Evolutionary conservation across 2,329 filamentous ascomycete species (phyloP).

Genomic region (Didymella pinodella): DNA sequence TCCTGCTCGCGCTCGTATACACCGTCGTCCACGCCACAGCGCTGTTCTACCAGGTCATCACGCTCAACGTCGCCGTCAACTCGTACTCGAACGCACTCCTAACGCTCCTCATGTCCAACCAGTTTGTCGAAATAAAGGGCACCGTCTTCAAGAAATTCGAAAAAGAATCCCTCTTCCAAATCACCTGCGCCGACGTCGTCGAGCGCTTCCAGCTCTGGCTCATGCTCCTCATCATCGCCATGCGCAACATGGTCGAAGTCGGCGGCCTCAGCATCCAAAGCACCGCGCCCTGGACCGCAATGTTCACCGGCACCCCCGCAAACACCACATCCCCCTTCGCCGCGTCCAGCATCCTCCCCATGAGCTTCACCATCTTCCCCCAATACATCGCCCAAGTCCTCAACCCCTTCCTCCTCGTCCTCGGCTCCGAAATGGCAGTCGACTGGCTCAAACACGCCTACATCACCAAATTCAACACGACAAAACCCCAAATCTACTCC

Average conservation of each 20-base stretch:
- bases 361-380: constrained; percentile 89
- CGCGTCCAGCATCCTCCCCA: constrained; percentile 79
- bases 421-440: constrained; percentile 95
- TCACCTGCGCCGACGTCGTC: constrained; percentile 95
- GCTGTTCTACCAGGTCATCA: constrained; percentile 97
- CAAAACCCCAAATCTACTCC: constrained; percentile 86
- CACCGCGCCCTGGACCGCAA: constrained; percentile 40
- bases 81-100: constrained; percentile 96
- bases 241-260: constrained; percentile 95
- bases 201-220: constrained; percentile 98
- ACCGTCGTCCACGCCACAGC: constrained; percentile 87
- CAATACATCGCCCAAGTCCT: constrained; percentile 88
- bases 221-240: constrained; percentile 94
- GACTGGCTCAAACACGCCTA: constrained; percentile 98
- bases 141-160: constrained; percentile 99
- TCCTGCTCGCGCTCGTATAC: constrained; percentile 83
- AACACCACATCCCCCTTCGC: constrained; percentile 61
- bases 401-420: constrained; percentile 89
- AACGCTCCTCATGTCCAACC: constrained; percentile 92
- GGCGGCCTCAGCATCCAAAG: constrained; percentile 73
- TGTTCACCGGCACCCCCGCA: constrained; percentile 40
- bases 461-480: constrained; percentile 98
- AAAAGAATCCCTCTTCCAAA: constrained; percentile 95
- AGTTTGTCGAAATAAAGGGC: constrained; percentile 98
- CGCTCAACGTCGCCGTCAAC: constrained; percentile 96